Evolutionary conservation across 1,284 basidiomycete species (phyloP).

Genomic region (Entoloma clypeatum): DNA sequence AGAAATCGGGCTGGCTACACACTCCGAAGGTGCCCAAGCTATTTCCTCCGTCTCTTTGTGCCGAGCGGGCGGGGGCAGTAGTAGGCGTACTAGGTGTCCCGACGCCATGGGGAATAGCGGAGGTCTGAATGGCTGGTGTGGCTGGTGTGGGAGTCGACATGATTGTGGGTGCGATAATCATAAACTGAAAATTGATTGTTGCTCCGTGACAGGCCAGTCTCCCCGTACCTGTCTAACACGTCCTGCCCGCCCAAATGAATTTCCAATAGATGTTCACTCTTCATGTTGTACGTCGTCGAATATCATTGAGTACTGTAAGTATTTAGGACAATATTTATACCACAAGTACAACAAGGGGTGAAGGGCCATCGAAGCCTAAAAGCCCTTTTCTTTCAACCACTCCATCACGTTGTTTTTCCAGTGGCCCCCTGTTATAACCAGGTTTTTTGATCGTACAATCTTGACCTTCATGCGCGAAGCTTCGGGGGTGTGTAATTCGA

Average conservation of each 20-base stretch:
- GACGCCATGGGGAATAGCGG: slow-evolving; percentile 33
- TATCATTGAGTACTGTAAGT: slow-evolving; percentile 10
- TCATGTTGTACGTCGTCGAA: not conserved
- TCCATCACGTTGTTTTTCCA: slow-evolving; percentile 55
- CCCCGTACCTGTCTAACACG: too few relatives aligned
- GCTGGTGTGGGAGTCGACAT: slow-evolving; percentile 26
- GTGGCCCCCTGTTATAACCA: slow-evolving; percentile 53
- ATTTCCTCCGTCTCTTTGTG: slow-evolving; percentile 55
- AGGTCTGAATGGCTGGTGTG: slow-evolving; percentile 29
- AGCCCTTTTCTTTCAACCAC: slow-evolving; percentile 59
- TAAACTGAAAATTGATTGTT: too few relatives aligned
- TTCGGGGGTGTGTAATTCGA: slow-evolving; percentile 42
- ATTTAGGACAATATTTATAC: slow-evolving; percentile 7
- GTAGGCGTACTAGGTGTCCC: slow-evolving; percentile 33
- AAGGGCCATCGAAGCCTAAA: slow-evolving; percentile 33
- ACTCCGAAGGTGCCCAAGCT: slow-evolving; percentile 84
- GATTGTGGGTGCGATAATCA: slow-evolving; percentile 6
- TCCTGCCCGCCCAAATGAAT: too few relatives aligned
- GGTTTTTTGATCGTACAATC: slow-evolving; percentile 43
- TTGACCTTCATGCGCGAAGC: slow-evolving; percentile 44
- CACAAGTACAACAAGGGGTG: slow-evolving; percentile 10
- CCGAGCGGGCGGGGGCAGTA: slow-evolving; percentile 54
- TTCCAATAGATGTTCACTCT: too few relatives aligned
- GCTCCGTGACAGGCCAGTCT: too few relatives aligned
- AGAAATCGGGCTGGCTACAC: slow-evolving; percentile 19